Evolutionary conservation across 208 protist species (phyloP), one percentile per base, ranked within the genome.

Genomic region (Naegleria fowleri): DNA sequence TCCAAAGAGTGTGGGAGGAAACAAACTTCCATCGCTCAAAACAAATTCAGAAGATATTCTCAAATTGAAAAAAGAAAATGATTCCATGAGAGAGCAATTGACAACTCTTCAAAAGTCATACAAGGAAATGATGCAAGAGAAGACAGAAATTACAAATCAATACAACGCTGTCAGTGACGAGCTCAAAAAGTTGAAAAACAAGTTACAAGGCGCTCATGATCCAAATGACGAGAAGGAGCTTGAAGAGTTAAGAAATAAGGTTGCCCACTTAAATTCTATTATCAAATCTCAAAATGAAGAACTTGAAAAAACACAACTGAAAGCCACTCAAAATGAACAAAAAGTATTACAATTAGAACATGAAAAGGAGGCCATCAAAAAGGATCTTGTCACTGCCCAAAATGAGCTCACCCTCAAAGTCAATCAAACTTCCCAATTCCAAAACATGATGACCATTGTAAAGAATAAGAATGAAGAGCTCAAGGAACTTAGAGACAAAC

Each of bases 41-140:
- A 29, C 43, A 33, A n/a, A 15, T 51, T 40, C 15, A 29, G 85
- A 88, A 38, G 85, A 88, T 58, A 38, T 25, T 58, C 25, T 88
- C 22, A 88, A 88, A 88, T 88, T 88, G 22, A 88, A 58, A 58
- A 52, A n/a, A 25, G 85, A 88, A 25, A 88, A 88, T 88, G 41
- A 88, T 43, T 6, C 51, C 15, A 43, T 88, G n/a, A 88, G 41
- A 88, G 85, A 88, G 0, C 33, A 88, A 58, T 22, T 88, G 5
- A 58, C 85, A 19, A 9, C 39, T 9, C n/a, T 88, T 5, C 39
- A 88, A 33, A 58, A 88, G 5, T 5, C 22, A 29, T 39, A 88
- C 41, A 58, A 15, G 2, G 22, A 58, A 39, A 88, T 58, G 85
- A 58, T 58, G 39, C 38, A 36, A 19, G 39, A 33, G 19, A 88